A percentile compares a stretch with the other conserved stretches of the same genome.
Conservation (phyloP, 768 basidiomycete genomes). For the Russula sp. region DNA sequence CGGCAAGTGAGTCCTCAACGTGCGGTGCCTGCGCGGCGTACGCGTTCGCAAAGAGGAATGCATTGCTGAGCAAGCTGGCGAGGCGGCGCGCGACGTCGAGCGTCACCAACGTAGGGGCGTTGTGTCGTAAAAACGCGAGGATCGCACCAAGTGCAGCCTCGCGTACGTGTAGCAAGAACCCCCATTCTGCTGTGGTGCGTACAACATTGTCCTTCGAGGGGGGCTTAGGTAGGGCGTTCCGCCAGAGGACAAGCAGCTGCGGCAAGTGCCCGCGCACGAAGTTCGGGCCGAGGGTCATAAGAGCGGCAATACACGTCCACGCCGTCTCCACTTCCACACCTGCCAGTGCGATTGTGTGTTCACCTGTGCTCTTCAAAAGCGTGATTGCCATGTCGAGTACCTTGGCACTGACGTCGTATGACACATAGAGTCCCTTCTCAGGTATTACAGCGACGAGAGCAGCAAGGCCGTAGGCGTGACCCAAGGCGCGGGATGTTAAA, state of each 20-base stretch:
- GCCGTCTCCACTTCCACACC: conserved; percentile 87
- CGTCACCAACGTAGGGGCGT: conserved; percentile 67
- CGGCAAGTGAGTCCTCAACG: conserved; percentile 53
- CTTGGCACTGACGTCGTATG: conserved; percentile 87
- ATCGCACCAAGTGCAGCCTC: conserved; percentile 89
- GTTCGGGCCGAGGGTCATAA: conserved; percentile 90
- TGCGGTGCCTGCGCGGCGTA: conserved; percentile 57
- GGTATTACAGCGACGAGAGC: conserved; percentile 83
- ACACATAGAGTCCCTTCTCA: conserved; percentile 85
- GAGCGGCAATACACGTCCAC: conserved; percentile 85
- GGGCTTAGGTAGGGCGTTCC: conserved; percentile 94
- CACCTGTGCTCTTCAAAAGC: conserved; percentile 84
- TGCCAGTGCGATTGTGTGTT: conserved; percentile 81
- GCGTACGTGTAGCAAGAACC: conserved; percentile 83
- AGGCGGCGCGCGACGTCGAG: conserved; percentile 89
- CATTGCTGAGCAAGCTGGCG: conserved; percentile 80
- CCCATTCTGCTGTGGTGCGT: conserved; percentile 75
- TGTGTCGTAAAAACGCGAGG: conserved; percentile 80
- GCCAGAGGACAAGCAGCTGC: conserved; percentile 92
- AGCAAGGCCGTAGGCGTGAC: conserved; percentile 87
- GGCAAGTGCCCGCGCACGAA: conserved; percentile 92
- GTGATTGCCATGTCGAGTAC: conserved; percentile 88
- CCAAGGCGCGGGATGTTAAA: conserved; percentile 63
- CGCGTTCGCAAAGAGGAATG: conserved; percentile 82
- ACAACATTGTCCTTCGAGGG: conserved; percentile 80